Base-by-base conservation (phyloP, 805 yeast genomes). In the Lipomyces oligophaga region DNA sequence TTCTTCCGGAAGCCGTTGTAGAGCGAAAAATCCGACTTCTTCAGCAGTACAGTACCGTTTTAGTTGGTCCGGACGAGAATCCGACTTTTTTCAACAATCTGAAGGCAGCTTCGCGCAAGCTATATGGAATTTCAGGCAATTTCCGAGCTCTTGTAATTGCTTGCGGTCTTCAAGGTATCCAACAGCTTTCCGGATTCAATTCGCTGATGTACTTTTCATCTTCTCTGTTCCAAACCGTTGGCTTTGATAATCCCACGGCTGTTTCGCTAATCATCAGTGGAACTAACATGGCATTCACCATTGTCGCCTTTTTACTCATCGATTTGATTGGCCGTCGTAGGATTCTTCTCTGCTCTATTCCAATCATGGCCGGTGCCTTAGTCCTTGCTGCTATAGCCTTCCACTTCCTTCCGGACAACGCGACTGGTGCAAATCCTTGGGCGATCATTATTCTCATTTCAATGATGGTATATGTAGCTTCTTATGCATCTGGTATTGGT, bases 181-280 rank as follows among this genome's bases (percentile, higher is more conserved):
- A 90, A 71, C 98, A 90, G 69, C 87, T 90, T 60, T 84, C 95
- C 15, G 97, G 97, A 57, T 90, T 90, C 78, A 93, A 90, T 69
- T 86, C 97, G 5, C 76, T 90, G 60, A 85, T 90, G 95, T 90
- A 93, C 71, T 90, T 89, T 67, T 83, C 95, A 39, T 81, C 95
- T 28, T 89, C 97, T 1, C 83, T 93, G 57, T 93, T 93, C 63
- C 81, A 88, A 66, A 80, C 89, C 34, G 86, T 89, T 43, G 98
- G 97, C 2, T 90, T 89, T 64, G 62, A 78, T 52, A 79, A 89
- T 64, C 77, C 97, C 7, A 84, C 96, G n/a, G 95, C 96, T 1
- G 97, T 90, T 13, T 88, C 97, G 1, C 78, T 90, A 59, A 83
- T 90, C 60, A 79, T 90, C 58, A 94, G 97, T 3, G 97, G 93